Evolutionary conservation across 371 early-diverging fungal genomes (phyloP).

Genomic region (Dipsacomyces acuminosporus): DNA sequence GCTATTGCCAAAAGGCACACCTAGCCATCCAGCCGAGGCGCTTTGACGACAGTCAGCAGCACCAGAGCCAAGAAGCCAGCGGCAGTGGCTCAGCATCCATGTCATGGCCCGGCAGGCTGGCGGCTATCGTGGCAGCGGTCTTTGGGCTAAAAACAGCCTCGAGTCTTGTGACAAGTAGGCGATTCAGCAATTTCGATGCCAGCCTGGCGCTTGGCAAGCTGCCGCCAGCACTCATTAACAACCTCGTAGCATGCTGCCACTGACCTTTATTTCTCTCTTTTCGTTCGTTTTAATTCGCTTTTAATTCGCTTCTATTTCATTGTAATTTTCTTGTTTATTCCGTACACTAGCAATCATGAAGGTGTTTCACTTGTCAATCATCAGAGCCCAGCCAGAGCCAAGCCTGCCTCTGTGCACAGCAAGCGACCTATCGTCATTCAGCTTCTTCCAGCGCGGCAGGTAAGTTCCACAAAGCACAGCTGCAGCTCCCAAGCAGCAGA

Average conservation of each 20-base stretch:
- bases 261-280: background rate
- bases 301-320: no score
- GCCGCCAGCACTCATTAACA: background rate
- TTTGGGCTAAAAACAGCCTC: background rate
- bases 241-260: background rate
- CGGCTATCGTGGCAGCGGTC: background rate
- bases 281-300: background rate
- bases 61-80: no score
- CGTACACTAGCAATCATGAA: conserved; percentile 8
- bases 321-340: no score
- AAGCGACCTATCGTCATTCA: conserved; percentile 76
- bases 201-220: background rate
- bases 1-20: no score
- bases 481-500: no score
- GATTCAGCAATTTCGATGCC: background rate
- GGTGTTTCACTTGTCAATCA: conserved; percentile 25
- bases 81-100: no score
- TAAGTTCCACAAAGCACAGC: conserved; percentile 32
- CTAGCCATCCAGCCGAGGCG: no score
- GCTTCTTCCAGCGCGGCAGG: conserved; percentile 86
- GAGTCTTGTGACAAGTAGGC: background rate
- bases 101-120: background rate
- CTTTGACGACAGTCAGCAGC: no score
- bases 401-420: conserved; percentile 52
- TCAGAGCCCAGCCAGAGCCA: conserved; percentile 11